Conservation (phyloP, 2,329 filamentous ascomycete species). For the Phaeophleospora eucalypticola region DNA sequence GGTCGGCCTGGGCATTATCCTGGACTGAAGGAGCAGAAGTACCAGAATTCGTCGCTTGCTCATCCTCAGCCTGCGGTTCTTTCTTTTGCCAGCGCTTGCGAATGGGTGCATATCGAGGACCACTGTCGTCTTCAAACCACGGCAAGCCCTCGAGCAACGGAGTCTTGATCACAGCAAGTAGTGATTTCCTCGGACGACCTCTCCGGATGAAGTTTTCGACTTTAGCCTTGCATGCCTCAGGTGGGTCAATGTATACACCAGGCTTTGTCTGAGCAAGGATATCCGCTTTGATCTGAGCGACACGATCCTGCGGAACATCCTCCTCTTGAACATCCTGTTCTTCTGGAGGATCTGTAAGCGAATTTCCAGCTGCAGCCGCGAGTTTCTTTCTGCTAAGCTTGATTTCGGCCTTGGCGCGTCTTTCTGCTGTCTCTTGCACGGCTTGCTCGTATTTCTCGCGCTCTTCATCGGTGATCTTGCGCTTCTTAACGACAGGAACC, state of each 20-base stretch:
- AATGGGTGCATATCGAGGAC: background rate
- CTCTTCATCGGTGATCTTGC: conserved; percentile 17
- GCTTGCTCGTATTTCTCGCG: conserved; percentile 19
- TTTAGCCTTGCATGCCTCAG: conserved; percentile 35
- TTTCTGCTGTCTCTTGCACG: conserved; percentile 14
- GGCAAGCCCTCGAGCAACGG: conserved; percentile 31
- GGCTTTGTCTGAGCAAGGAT: conserved; percentile 32
- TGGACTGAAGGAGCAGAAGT: too few relatives aligned
- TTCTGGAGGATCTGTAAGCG: background rate
- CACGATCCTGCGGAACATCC: conserved; percentile 17
- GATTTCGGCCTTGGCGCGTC: conserved; percentile 11
- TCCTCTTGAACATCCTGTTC: background rate
- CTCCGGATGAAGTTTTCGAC: conserved; percentile 21
- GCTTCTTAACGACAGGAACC: conserved; percentile 7
- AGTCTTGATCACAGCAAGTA: conserved; percentile 42
- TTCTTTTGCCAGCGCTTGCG: background rate
- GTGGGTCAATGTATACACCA: conserved; percentile 45
- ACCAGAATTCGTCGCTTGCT: too few relatives aligned
- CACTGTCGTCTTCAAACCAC: conserved; percentile 31
- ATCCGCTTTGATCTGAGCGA: conserved; percentile 27
- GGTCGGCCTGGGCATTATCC: too few relatives aligned
- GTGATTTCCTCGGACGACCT: conserved; percentile 42
- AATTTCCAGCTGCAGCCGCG: background rate
- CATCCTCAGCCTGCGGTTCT: background rate
- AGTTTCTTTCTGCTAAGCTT: conserved; percentile 6